phyloP scores from a whole-genome alignment of 192 early-diverging fungal species.

The Umbelopsis vinacea region DNA sequence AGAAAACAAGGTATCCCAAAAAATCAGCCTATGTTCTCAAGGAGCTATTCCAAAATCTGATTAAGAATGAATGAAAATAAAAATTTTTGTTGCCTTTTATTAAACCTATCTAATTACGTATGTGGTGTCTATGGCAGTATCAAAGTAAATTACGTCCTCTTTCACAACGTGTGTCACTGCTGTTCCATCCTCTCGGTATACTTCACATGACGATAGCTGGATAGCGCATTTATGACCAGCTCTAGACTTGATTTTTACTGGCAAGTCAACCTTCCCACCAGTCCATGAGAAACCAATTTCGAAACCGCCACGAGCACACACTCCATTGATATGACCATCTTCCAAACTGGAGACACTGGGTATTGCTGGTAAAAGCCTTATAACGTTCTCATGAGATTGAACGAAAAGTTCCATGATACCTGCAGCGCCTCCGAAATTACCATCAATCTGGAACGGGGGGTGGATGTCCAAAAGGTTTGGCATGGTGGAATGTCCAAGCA shows the following conservation, averaged over 20 bases:
- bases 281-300: not conserved
- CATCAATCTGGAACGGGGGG: conserved; percentile 17
- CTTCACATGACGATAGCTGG: not conserved
- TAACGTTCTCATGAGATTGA: not conserved
- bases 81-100: no score
- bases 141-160: not conserved
- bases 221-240: not conserved
- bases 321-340: not conserved
- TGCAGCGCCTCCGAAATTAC: conserved; percentile 9
- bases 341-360: not conserved
- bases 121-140: not conserved
- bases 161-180: not conserved
- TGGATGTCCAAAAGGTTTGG: conserved; percentile 2
- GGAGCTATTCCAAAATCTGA: not conserved
- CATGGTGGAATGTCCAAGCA: conserved; percentile 9
- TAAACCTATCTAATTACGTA: not conserved
- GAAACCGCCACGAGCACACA: not conserved
- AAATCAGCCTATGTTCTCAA: not conserved
- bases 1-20: not conserved
- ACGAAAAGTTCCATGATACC: not conserved
- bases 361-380: not conserved
- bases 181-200: not conserved
- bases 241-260: not conserved
- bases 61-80: not conserved
- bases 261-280: not conserved